Percentiles rank a stretch among this genome's conserved stretches.
Conservation (phyloP, 2,329 filamentous ascomycete species). For the Fusarium guadeloupense region DNA sequence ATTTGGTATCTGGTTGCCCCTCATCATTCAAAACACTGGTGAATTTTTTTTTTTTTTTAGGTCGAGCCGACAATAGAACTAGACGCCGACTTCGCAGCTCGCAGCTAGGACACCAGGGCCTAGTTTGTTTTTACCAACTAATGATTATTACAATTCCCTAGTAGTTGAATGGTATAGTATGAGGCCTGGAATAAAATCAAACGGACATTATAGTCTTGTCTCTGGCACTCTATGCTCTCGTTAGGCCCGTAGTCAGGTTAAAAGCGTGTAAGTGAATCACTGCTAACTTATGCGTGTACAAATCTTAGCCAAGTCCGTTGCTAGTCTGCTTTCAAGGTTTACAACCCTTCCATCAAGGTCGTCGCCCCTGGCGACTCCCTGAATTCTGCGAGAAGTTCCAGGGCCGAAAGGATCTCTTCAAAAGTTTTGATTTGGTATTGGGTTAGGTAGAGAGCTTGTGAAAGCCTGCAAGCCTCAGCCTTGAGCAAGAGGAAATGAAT, state of each 20-base stretch:
- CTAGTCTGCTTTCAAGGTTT: constrained; percentile 52
- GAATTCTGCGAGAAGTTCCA: constrained; percentile 76
- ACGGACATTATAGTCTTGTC: not conserved
- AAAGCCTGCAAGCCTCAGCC: constrained; percentile 7
- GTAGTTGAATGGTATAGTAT: not conserved
- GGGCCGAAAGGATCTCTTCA: constrained; percentile 29
- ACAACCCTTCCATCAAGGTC: constrained; percentile 71
- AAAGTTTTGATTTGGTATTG: constrained; percentile 26
- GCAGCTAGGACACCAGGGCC: not conserved
- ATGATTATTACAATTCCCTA: not conserved
- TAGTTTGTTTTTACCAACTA: not conserved
- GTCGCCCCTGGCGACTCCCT: constrained; percentile 80
- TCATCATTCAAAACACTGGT: not conserved
- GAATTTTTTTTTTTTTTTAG: too few species aligned
- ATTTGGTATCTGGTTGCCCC: too few species aligned
- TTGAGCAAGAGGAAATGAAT: not conserved
- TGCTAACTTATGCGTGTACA: constrained; percentile 17
- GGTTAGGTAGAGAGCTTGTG: constrained; percentile 2
- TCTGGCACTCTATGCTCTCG: not conserved
- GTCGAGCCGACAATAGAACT: constrained; percentile 4
- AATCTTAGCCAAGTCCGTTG: constrained; percentile 51
- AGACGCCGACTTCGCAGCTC: constrained; percentile 8
- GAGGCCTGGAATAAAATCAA: too few species aligned
- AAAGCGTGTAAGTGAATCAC: constrained; percentile 25
- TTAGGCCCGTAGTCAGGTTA: constrained; percentile 2